Percentiles rank a stretch among this genome's conserved stretches.
Conservation (phyloP, 257 asterid species). For the Plantago major region DNA sequence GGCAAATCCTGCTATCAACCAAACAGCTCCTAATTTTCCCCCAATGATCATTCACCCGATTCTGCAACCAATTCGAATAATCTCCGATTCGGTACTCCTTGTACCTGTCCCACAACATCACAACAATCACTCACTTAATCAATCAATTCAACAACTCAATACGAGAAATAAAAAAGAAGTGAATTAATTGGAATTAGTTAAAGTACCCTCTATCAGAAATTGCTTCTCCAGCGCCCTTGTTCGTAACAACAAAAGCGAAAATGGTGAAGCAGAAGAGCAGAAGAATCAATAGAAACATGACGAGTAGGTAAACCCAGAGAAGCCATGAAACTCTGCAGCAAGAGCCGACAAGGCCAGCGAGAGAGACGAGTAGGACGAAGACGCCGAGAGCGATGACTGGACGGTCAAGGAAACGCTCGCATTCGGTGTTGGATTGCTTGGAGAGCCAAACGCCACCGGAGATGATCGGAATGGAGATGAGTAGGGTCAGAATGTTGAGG, state of each 20-base stretch:
- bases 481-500: conserved; percentile 55
- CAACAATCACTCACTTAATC: too few species aligned
- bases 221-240: conserved; percentile 72
- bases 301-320: conserved; percentile 67
- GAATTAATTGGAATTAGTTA: too few species aligned
- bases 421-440: conserved; percentile 60
- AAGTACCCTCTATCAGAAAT: conserved; percentile 42
- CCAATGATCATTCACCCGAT: conserved; percentile 67
- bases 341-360: conserved; percentile 79
- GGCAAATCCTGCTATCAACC: conserved; percentile 60
- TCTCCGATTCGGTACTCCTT: conserved; percentile 83
- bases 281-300: conserved; percentile 75
- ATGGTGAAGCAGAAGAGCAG: conserved; percentile 69
- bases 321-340: conserved; percentile 80
- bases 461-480: conserved; percentile 73
- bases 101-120: conserved; percentile 18
- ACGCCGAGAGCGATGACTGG: conserved; percentile 76
- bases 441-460: conserved; percentile 85
- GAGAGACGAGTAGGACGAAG: conserved; percentile 60
- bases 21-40: conserved; percentile 58
- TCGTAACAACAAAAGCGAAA: conserved; percentile 89
- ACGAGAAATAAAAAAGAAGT: too few species aligned
- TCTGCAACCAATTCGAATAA: conserved; percentile 84
- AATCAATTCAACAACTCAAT: too few species aligned
- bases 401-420: conserved; percentile 73